Evolutionary conservation across 164 flowering plant genomes (phyloP).

Genomic region (Liquidambar formosana): DNA sequence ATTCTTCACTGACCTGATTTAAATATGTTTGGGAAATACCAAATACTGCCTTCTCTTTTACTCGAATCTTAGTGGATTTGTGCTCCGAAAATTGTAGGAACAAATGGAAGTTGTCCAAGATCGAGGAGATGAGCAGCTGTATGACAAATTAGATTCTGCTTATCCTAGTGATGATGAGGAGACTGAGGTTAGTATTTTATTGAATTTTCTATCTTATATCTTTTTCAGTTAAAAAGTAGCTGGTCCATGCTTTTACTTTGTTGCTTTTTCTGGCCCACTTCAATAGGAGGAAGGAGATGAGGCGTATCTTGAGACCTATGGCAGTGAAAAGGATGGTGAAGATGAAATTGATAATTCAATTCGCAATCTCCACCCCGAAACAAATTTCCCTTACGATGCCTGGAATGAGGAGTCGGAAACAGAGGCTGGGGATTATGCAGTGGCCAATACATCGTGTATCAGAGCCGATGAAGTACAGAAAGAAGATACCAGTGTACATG

Average conservation of each 20-base stretch:
- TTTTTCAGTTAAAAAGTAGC: background rate
- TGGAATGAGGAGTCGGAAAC: constrained; percentile 22
- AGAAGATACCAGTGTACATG: background rate
- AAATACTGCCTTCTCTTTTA: background rate
- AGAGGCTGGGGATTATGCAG: constrained; percentile 13
- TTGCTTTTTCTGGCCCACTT: constrained; percentile 1
- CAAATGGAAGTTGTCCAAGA: constrained; percentile 68
- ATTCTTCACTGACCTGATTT: background rate
- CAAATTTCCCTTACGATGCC: constrained; percentile 25
- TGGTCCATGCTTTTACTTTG: background rate
- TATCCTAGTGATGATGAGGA: constrained; percentile 71
- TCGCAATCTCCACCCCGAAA: constrained; percentile 20
- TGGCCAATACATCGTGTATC: background rate
- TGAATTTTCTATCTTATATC: constrained; percentile 2
- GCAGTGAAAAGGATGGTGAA: constrained; percentile 32
- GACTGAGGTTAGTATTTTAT: constrained; percentile 44
- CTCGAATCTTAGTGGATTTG: background rate
- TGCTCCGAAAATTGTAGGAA: constrained; percentile 38
- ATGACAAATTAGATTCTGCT: constrained; percentile 62
- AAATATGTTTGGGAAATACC: background rate
- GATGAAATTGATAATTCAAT: constrained; percentile 22
- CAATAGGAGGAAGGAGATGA: constrained; percentile 74
- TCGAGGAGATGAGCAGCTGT: constrained; percentile 64
- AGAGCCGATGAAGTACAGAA: background rate
- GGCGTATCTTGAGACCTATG: constrained; percentile 56